Evolutionary conservation across 495 filamentous ascomycete species (phyloP).

Genomic region (Podospora comata): DNA sequence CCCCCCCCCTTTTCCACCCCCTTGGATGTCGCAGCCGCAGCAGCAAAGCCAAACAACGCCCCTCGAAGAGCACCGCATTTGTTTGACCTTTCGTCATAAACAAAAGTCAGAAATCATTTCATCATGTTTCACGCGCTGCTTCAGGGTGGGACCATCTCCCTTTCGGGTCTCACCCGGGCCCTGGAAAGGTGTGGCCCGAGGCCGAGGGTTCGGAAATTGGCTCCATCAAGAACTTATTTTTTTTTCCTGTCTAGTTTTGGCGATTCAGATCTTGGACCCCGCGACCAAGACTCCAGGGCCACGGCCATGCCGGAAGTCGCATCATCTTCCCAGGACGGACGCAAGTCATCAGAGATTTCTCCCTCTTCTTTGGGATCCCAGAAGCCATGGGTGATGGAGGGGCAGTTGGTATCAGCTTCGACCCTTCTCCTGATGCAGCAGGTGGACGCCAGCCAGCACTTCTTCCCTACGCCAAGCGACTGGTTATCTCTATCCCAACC

Average conservation of each 20-base stretch:
- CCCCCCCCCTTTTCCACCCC: not conserved
- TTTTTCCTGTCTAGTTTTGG: not conserved
- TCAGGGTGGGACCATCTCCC: conserved; percentile 20
- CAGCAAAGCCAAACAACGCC: not conserved
- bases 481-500: conserved; percentile 1
- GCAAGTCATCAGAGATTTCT: conserved; percentile 7
- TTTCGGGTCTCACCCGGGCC: conserved; percentile 18
- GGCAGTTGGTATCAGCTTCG: not conserved
- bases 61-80: not conserved
- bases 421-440: conserved; percentile 2
- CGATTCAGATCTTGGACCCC: not conserved
- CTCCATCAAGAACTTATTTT: conserved; percentile 17
- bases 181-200: conserved; percentile 20
- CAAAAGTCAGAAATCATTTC: conserved; percentile 8
- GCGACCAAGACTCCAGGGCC: not conserved
- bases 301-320: conserved; percentile 12
- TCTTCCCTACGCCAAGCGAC: not conserved
- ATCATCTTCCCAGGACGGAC: conserved; percentile 3
- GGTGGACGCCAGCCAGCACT: not conserved
- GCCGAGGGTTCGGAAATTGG: conserved; percentile 32
- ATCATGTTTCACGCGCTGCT: conserved; percentile 17
- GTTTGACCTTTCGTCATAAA: conserved; percentile 11
- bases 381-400: not conserved
- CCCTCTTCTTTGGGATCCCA: not conserved
- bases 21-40: not conserved